Evolutionary conservation across 1,284 basidiomycete species (phyloP).

Genomic region (Puccinia horiana): DNA sequence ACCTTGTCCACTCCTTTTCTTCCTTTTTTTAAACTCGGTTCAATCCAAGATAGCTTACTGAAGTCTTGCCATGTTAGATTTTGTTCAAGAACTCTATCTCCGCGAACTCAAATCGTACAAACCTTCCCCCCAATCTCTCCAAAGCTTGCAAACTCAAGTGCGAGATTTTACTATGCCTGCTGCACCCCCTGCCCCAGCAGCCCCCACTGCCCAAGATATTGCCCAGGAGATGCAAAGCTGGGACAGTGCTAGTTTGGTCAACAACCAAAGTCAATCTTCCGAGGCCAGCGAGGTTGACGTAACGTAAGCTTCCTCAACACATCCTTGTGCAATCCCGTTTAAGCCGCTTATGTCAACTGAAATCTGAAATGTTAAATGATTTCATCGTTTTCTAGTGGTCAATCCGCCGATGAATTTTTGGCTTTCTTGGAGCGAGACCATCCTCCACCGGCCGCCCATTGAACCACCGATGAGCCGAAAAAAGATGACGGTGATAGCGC

Average conservation of each 20-base stretch:
- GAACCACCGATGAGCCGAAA: neutral
- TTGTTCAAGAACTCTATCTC: slow-evolving; percentile 88
- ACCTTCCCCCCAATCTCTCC: slow-evolving; percentile 59
- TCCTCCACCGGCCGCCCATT: slow-evolving; percentile 32
- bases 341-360: neutral
- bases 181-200: slow-evolving; percentile 59
- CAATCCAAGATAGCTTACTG: neutral
- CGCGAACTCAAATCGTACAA: slow-evolving; percentile 89
- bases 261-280: slow-evolving; percentile 20
- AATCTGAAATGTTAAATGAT: neutral
- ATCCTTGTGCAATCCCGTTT: neutral
- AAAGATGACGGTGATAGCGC: neutral
- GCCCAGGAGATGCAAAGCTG: slow-evolving; percentile 60
- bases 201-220: slow-evolving; percentile 59
- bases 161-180: slow-evolving; percentile 60
- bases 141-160: slow-evolving; percentile 56
- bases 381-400: neutral
- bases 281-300: slow-evolving; percentile 19
- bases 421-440: slow-evolving; percentile 45
- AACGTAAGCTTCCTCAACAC: neutral
- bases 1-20: neutral
- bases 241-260: slow-evolving; percentile 45
- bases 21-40: neutral
- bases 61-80: slow-evolving; percentile 64
- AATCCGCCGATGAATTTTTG: slow-evolving; percentile 48